Evolutionary conservation across 2,329 filamentous ascomycete genomes (phyloP).

Genomic region (Curvularia hawaiiensis): DNA sequence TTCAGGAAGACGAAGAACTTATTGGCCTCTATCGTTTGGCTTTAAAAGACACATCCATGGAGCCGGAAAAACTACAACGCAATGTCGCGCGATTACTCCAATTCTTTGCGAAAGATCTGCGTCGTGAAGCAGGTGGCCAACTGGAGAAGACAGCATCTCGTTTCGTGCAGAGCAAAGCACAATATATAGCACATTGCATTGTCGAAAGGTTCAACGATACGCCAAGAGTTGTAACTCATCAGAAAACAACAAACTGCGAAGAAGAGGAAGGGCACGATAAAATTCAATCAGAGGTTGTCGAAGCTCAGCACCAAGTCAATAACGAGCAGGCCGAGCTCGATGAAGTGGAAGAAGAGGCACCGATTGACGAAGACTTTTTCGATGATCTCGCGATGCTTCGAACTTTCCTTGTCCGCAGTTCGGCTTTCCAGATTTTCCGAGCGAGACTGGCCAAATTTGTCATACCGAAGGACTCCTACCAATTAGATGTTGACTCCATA

Average conservation of each 20-base stretch:
- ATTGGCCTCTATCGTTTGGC: not conserved
- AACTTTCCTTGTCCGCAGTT: not conserved
- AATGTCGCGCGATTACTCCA: not conserved
- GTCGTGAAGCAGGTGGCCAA: not conserved
- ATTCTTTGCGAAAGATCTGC: not conserved
- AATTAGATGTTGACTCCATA: not conserved
- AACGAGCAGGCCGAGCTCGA: not conserved
- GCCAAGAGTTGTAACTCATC: not conserved
- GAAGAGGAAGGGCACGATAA: not conserved
- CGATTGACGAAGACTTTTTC: not conserved
- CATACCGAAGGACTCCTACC: not conserved
- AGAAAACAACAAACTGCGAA: not conserved
- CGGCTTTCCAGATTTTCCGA: not conserved
- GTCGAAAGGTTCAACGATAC: not conserved
- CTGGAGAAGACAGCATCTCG: not conserved
- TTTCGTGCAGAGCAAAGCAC: not conserved
- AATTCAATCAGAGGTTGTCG: not conserved
- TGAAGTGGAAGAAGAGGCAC: not conserved
- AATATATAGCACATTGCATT: not conserved
- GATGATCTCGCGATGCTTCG: not conserved
- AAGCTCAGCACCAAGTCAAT: not conserved
- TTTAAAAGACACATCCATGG: not conserved
- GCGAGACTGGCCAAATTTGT: not conserved
- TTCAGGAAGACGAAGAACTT: not conserved
- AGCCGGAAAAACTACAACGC: not conserved